These are phyloP conservation scores for Leptographium galeiforme DNA, from an alignment of 2,329 filamentous ascomycete genomes.

Conservation along the genomic window DNA sequence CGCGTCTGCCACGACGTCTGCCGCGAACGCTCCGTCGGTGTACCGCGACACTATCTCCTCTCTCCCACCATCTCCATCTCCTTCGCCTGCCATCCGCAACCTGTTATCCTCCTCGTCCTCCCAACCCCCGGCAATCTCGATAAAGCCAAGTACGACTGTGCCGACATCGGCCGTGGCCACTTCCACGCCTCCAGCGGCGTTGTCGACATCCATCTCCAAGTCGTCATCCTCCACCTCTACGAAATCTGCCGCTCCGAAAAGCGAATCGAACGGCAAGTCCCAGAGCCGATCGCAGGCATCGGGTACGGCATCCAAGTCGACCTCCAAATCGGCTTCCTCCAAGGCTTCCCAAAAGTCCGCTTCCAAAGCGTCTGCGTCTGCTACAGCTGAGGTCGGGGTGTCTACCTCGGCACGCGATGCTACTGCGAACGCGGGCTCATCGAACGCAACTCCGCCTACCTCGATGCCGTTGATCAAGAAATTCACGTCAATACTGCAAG, in stretches of 20 bases:
- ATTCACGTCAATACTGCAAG: conserved; percentile 29
- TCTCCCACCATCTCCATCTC: conserved; percentile 16
- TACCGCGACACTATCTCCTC: conserved; percentile 5
- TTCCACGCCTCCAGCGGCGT: neutral
- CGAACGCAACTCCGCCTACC: conserved; percentile 1
- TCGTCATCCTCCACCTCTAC: neutral
- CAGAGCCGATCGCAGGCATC: conserved; percentile 10
- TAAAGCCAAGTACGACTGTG: neutral
- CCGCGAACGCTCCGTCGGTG: conserved; percentile 1
- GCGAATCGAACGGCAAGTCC: conserved; percentile 5
- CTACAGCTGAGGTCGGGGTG: neutral
- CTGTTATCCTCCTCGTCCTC: neutral
- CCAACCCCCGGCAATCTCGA: conserved; percentile 10
- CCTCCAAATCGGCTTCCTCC: conserved; percentile 2
- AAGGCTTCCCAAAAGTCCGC: conserved; percentile 5
- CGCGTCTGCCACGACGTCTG: conserved; percentile 8
- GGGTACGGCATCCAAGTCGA: conserved; percentile 13
- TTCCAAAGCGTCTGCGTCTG: conserved; percentile 8
- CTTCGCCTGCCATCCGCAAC: conserved; percentile 16
- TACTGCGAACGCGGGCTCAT: conserved; percentile 9
- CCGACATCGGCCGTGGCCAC: neutral
- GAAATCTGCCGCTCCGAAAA: neutral
- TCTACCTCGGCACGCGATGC: conserved; percentile 16
- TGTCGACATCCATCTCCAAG: neutral
- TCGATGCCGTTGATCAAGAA: conserved; percentile 24